Evolutionary conservation across 2,329 filamentous ascomycete species (phyloP), one percentile per base, ranked within the genome.

Genomic region (Aspergillus unguis): DNA sequence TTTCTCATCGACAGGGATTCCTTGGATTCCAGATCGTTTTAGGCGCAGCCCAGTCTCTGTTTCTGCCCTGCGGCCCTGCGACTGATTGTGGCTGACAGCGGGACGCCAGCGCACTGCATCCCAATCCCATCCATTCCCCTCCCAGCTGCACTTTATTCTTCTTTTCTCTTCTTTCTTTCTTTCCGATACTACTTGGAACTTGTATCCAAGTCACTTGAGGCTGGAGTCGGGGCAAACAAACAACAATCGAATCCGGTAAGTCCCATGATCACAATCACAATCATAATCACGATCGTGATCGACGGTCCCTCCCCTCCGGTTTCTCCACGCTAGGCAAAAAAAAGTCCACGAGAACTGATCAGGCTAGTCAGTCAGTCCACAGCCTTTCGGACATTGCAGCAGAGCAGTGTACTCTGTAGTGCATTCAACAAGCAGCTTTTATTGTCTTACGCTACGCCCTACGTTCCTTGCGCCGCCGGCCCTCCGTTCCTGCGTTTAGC

Each of bases 271-370:
- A 17, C 17, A 17, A 17, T 17, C 17, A 17, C 17, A 17, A 17
- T 17, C 17, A 17, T 17, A 17, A 17, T 17, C 17, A 17, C 17
- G 17, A 17, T 17, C 17, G 17, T 17, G 17, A 48, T 48, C 44
- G 17, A 37, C 23, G 32, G 37, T 36, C 25, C 46, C n/a, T 9
- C 29, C 46, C 37, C 33, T 25, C 27, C 35, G 33, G 17, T 31
- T 27, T 29, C 47, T 49, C 47, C 40, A 44, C 47, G 38, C 47
- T 43, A 49, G 32, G 26, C 23, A 10, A 26, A 36, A 47, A 45
- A 44, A 43, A 43, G 26, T 40, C 44, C 35, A 46, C 49, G 32
- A 41, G 35, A 50, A 50, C 48, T 47, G 43, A 43, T 46, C 50
- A 51, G 49, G 29, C 45, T 42, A 10, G 23, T 33, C 44, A 8